Evolutionary conservation across 805 yeast genomes (phyloP).

Genomic region (Teunomyces cretensis): DNA sequence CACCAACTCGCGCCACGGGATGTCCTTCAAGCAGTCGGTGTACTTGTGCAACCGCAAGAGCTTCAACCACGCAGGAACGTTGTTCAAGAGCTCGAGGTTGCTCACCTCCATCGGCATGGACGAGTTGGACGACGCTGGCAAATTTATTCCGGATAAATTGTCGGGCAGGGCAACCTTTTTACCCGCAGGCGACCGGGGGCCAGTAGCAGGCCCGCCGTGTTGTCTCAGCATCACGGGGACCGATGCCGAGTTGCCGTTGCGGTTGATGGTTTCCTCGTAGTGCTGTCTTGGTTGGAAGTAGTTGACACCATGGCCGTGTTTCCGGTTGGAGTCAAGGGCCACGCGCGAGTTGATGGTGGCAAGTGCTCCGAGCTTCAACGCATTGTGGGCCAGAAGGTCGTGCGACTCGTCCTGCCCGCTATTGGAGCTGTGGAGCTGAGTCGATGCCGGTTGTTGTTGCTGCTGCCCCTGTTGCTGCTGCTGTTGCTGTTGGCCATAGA

Average conservation of each 20-base stretch:
- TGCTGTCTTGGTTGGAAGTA: constrained; percentile 8
- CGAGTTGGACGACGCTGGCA: constrained; percentile 10
- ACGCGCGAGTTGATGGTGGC: constrained; percentile 62
- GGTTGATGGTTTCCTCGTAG: constrained; percentile 36
- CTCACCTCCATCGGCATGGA: constrained; percentile 45
- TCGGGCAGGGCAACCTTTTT: constrained; percentile 5
- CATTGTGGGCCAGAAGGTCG: constrained; percentile 35
- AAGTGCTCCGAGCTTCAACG: constrained; percentile 65
- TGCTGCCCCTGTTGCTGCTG: constrained; percentile 6
- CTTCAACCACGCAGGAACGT: constrained; percentile 92
- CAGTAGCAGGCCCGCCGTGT: constrained; percentile 12
- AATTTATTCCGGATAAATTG: constrained; percentile 13
- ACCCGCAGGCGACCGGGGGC: not conserved
- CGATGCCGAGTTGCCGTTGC: constrained; percentile 36
- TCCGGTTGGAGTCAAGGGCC: constrained; percentile 43
- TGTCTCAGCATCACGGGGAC: constrained; percentile 26
- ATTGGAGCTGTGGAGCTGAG: constrained; percentile 1
- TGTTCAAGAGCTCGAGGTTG: constrained; percentile 53
- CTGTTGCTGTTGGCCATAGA: not conserved
- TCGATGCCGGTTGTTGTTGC: constrained; percentile 11
- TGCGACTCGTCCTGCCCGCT: constrained; percentile 17
- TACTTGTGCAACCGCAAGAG: constrained; percentile 89
- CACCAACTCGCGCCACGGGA: constrained; percentile 78
- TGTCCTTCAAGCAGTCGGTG: constrained; percentile 74
- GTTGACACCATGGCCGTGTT: constrained; percentile 12